Evolutionary conservation across 805 yeast species (phyloP), one percentile per base, ranked within the genome.

Genomic region (Cyberlindnera bimundalis): DNA sequence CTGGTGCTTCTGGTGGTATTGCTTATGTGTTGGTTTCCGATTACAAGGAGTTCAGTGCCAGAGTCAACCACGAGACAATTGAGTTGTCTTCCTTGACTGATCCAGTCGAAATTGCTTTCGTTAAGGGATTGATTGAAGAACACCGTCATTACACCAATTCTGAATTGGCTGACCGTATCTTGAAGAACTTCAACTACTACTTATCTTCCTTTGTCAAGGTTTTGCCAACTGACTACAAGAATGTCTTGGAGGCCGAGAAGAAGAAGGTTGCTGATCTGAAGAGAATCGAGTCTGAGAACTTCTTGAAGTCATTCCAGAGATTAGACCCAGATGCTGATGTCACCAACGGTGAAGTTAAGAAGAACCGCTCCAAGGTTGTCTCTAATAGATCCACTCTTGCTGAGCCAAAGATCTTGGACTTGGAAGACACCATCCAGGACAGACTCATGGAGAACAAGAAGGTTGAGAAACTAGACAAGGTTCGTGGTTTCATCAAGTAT

Each of bases 1-100:
- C 99, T 42, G 99, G 99, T 73, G 93, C 93, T 84, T 90, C 97
- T 55, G 99, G 99, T 68, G 99, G 99, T 79, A 91, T 93, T 64
- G 95, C 96, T 13, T 91, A 91, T 60, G 97, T 95, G 45, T 74
- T 91, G 55, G 96, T 90, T 56, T 85, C 91, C 72, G 97, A 93
- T 37, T 61, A 60, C 47, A 96, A 90, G 61, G 96, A 89, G 61
- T 90, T 91, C 58, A 71, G 72, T 47, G 78, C 79, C 48, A 82
- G 82, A 65, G 88, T 87, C 52, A 91, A 91, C 68, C 60, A 66
- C 31, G 91, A 83, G 52, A 80, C 87, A 52, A 91, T 93, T 51
- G 96, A 84, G 56, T 74, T 93, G 43, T 73, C 84, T 33, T 71
- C 73, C 36, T 74, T 91, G 37, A 72, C 78, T 38, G 97, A 91